Evolutionary conservation across 2,329 filamentous ascomycete species (phyloP), one percentile per base, ranked within the genome.

Genomic region (Arthrobotrys sphaeroides): DNA sequence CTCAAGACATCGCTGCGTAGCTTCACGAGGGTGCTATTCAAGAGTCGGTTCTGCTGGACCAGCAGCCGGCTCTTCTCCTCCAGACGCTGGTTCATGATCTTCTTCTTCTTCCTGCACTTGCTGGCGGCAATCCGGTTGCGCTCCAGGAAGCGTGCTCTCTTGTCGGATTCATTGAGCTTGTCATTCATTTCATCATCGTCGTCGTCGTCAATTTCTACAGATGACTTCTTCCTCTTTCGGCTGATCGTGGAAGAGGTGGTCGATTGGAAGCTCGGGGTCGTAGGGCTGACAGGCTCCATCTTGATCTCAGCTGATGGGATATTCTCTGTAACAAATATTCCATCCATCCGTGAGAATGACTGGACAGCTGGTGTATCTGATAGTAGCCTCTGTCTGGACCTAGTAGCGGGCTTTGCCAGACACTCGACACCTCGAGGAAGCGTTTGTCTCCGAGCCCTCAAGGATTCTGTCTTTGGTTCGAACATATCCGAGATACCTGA

Each of bases 81-180:
- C 36, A 87, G 83, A 38, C 83, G 80, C 33, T 84, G 83, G 61
- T 84, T 84, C 78, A 85, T 85, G 65, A 84, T 83, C 82, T 87
- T 87, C 81, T 87, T 87, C 82, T 91, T 91, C 79, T 90, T 87
- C 2, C 90, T 87, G 80, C 90, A 93, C 80, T 92, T 92, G 81
- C 88, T 90, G 0, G 91, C 90, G 0, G 91, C 90, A 1, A 90
- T 83, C 7, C 90, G 86, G 81, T 93, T 93, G 74, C 90, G 87
- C 81, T 91, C 89, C 0, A 92, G 84, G 78, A 89, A 89, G 76
- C 85, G 86, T 75, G 84, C 85, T 26, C 87, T 84, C 78, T 87
- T 88, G 3, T 75, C 43, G 5, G 80, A 80, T 0, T 82, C 81
- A 7, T 85, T 83, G 18, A 72, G 62, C 16, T 78, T 26, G 22